Percentiles rank a stretch among this genome's conserved stretches.
Evolutionary conservation across 2,329 filamentous ascomycete genomes (phyloP).

Genomic region (Bipolaris bicolor): DNA sequence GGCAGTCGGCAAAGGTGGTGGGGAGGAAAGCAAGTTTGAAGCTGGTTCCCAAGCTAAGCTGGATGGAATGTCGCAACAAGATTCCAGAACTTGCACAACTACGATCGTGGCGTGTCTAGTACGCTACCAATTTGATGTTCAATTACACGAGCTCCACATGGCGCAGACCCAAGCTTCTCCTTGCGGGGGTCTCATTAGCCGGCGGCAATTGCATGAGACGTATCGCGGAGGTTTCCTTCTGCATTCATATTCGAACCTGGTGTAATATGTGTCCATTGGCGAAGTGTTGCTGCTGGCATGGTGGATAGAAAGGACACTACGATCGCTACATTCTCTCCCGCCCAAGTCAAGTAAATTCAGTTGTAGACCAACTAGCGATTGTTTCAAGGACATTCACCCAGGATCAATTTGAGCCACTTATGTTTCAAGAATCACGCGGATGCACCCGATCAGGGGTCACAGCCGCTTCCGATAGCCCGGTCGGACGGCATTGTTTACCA

Average conservation of each 20-base stretch:
- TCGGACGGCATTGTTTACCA: constrained; percentile 30
- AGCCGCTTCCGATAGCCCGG: constrained; percentile 22
- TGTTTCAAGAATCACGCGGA: not conserved
- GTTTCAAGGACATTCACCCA: not conserved
- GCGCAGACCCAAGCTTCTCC: constrained; percentile 14
- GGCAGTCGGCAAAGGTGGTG: not conserved
- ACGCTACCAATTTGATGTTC: not conserved
- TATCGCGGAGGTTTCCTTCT: constrained; percentile 1
- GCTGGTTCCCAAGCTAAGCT: not conserved
- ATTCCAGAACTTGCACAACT: not conserved
- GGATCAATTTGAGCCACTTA: not conserved
- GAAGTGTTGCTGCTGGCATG: not conserved
- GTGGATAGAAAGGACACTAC: too few relatives aligned
- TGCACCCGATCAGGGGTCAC: not conserved
- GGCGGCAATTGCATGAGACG: constrained; percentile 24
- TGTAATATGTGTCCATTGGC: constrained; percentile 4
- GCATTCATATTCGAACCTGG: constrained; percentile 24
- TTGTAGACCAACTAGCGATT: not conserved
- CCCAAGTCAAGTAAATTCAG: not conserved
- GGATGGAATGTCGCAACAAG: not conserved
- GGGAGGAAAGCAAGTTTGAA: not conserved
- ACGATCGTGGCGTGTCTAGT: not conserved
- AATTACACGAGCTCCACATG: constrained; percentile 9
- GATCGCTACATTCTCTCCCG: not conserved
- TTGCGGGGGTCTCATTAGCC: constrained; percentile 27